phyloP scores from a whole-genome alignment of 2,329 filamentous ascomycete species.

The Colletotrichum sp. region DNA sequence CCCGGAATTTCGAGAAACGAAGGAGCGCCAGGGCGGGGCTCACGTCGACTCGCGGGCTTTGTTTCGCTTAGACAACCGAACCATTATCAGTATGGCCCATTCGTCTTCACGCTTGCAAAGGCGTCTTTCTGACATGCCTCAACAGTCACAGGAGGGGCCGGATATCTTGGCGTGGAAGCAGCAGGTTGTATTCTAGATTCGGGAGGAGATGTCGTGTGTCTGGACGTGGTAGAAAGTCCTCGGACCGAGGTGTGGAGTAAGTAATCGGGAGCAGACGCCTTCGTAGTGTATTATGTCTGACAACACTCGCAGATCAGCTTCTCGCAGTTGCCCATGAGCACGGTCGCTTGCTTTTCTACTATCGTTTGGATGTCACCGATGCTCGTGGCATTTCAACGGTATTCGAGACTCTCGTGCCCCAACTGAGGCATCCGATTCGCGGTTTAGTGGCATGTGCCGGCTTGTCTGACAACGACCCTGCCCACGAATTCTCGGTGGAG shows the following conservation, averaged over 20 bases:
- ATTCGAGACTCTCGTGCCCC: neutral
- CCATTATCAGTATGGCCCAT: neutral
- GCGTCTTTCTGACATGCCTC: neutral
- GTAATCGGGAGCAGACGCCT: neutral
- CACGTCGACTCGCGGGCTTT: neutral
- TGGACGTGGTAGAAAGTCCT: neutral
- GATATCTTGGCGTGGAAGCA: neutral
- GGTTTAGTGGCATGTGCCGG: constrained; percentile 37
- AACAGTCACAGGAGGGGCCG: neutral
- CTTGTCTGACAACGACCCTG: constrained; percentile 29
- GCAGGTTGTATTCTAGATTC: neutral
- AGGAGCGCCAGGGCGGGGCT: neutral
- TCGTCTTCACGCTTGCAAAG: too few relatives aligned
- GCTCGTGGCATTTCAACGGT: neutral
- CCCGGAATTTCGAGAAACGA: neutral
- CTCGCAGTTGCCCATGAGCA: neutral
- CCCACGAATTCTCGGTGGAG: constrained; percentile 28
- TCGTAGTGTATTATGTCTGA: neutral
- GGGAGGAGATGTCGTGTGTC: neutral
- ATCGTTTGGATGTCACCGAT: neutral
- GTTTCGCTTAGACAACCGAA: neutral
- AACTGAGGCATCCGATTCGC: constrained; percentile 26
- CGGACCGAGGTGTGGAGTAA: neutral
- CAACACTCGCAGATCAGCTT: neutral
- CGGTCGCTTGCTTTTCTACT: neutral